phyloP scores from a whole-genome alignment of 2,329 filamentous ascomycete species.

The Monilinia fructigena region DNA sequence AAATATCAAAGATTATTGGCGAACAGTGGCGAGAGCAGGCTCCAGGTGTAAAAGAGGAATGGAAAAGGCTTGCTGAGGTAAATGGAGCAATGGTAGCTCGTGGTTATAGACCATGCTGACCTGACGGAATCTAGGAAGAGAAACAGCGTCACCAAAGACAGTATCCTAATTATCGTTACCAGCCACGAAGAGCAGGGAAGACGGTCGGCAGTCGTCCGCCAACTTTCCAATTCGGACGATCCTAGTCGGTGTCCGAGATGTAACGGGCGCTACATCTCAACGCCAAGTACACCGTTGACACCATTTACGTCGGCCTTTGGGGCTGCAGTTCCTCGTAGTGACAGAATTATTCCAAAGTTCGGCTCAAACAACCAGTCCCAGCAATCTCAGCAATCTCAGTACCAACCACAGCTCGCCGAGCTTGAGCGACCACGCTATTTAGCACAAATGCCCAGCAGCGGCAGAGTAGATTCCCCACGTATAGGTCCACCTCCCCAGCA shows the following conservation, averaged over 20 bases:
- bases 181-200: conserved; percentile 54
- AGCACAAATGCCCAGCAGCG: conserved; percentile 29
- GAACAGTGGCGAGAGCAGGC: conserved; percentile 78
- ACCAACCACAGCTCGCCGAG: conserved; percentile 27
- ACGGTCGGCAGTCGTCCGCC: conserved; percentile 30
- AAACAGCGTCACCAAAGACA: conserved; percentile 84
- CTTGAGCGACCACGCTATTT: conserved; percentile 30
- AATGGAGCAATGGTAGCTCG: conserved; percentile 21
- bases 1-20: conserved; percentile 96
- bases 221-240: conserved; percentile 45
- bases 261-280: conserved; percentile 51
- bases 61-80: conserved; percentile 86
- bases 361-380: conserved; percentile 20
- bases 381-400: background rate
- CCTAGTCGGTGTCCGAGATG: conserved; percentile 67
- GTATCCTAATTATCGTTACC: conserved; percentile 93
- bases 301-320: conserved; percentile 35
- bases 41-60: conserved; percentile 73
- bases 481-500: conserved; percentile 29
- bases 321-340: conserved; percentile 25
- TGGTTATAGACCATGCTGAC: conserved; percentile 6
- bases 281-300: conserved; percentile 39
- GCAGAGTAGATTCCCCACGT: conserved; percentile 36
- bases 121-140: conserved; percentile 60
- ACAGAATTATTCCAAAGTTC: conserved; percentile 30